Evolutionary conservation across 2,329 filamentous ascomycete genomes (phyloP).

Genomic region (Volutella citrinella): DNA sequence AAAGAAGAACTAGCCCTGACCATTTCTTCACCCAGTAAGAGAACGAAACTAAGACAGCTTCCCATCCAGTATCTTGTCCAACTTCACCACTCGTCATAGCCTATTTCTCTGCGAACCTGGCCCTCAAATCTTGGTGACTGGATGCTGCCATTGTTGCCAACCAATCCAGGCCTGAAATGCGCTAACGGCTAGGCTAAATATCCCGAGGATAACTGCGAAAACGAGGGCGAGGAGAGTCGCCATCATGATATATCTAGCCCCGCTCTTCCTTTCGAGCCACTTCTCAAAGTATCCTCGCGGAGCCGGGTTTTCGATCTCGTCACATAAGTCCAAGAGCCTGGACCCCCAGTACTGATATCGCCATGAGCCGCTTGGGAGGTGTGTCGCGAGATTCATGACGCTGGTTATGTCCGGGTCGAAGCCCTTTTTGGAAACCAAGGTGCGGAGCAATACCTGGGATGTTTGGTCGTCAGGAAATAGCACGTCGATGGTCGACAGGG

Average conservation of each 20-base stretch:
- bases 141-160: conserved; percentile 20
- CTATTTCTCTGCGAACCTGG: too few species aligned
- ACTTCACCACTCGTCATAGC: too few species aligned
- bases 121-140: too few species aligned
- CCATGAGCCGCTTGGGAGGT: conserved; percentile 6
- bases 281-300: conserved; percentile 13
- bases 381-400: neutral
- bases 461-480: conserved; percentile 3
- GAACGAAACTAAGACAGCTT: too few species aligned
- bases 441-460: conserved; percentile 1
- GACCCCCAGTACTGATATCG: conserved; percentile 11
- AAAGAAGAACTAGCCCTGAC: too few species aligned
- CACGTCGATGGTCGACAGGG: neutral
- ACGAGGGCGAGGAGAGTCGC: conserved; percentile 19
- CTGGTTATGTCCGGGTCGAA: conserved; percentile 4
- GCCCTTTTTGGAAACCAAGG: neutral
- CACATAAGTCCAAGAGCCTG: conserved; percentile 12
- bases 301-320: conserved; percentile 17
- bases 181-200: conserved; percentile 12
- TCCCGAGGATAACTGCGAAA: conserved; percentile 16
- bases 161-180: conserved; percentile 19
- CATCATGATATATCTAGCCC: conserved; percentile 22
- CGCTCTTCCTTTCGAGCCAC: conserved; percentile 16
- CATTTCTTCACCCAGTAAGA: too few species aligned
- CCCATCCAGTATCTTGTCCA: too few species aligned